Conservation (phyloP, 1,139 yeast species). For the Zygoascus hellenicus region DNA sequence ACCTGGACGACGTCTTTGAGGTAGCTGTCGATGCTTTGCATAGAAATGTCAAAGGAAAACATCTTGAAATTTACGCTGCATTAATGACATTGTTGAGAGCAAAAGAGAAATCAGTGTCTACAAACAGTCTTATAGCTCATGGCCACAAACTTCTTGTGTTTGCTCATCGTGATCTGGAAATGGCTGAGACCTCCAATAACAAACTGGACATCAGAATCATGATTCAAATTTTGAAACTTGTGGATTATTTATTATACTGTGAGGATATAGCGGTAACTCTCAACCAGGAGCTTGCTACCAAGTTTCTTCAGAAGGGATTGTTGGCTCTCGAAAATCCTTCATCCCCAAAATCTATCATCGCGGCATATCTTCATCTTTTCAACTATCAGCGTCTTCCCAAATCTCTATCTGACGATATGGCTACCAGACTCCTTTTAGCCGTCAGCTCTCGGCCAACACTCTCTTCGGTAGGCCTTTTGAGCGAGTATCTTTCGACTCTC, state of each 20-base stretch:
- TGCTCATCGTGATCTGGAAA: constrained; percentile 22
- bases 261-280: constrained; percentile 20
- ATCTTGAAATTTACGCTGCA: constrained; percentile 21
- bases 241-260: constrained; percentile 24
- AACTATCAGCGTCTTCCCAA: constrained; percentile 24
- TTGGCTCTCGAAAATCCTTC: constrained; percentile 19
- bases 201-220: constrained; percentile 19
- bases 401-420: constrained; percentile 21
- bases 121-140: constrained; percentile 17
- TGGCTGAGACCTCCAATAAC: constrained; percentile 16
- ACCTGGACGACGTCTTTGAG: constrained; percentile 19
- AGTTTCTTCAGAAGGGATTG: constrained; percentile 24
- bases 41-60: constrained; percentile 14
- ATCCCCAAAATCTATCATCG: constrained; percentile 23
- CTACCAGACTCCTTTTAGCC: constrained; percentile 17
- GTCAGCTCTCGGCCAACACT: constrained; percentile 20
- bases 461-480: constrained; percentile 23
- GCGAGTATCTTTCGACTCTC: constrained; percentile 23
- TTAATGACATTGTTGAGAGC: constrained; percentile 19
- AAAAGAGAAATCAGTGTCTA: constrained; percentile 17
- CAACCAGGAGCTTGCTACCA: constrained; percentile 21
- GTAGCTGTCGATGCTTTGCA: constrained; percentile 18
- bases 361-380: constrained; percentile 26
- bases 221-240: constrained; percentile 23
- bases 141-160: constrained; percentile 17